These are phyloP conservation scores for Onygenales sp. DNA, from an alignment of 2,329 filamentous ascomycete genomes.

Conservation along the genomic window DNA sequence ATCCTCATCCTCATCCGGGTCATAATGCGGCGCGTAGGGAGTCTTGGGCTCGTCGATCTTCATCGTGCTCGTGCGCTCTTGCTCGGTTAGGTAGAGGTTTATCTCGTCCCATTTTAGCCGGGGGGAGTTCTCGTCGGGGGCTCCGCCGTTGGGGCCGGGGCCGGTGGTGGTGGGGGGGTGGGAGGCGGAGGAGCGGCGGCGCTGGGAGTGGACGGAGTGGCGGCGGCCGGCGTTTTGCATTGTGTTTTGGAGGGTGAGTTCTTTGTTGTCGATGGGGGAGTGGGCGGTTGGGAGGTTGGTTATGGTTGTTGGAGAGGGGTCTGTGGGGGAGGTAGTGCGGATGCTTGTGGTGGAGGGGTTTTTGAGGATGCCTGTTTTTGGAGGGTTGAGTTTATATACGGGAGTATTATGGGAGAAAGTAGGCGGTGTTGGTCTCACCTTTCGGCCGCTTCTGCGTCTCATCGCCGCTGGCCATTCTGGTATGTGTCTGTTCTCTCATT, in stretches of 20 bases:
- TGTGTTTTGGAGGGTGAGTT: conserved; percentile 88
- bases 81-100: conserved; percentile 93
- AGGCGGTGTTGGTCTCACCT: conserved; percentile 20
- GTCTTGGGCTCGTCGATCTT: conserved; percentile 99
- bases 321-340: conserved; percentile 21
- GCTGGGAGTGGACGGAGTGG: conserved; percentile 48
- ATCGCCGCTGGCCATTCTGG: conserved; percentile 19
- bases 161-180: conserved; percentile 16
- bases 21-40: conserved; percentile 85
- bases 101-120: conserved; percentile 97
- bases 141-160: conserved; percentile 15
- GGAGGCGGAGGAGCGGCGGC: conserved; percentile 55
- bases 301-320: conserved; percentile 28
- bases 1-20: conserved; percentile 77
- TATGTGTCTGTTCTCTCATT: conserved; percentile 17
- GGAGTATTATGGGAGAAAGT: background rate
- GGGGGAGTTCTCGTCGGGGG: conserved; percentile 52
- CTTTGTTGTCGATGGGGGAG: conserved; percentile 55
- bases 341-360: conserved; percentile 47
- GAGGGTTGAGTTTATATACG: background rate
- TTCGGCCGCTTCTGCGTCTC: conserved; percentile 30
- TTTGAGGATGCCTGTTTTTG: conserved; percentile 72
- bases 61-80: conserved; percentile 92
- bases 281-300: too few species aligned
- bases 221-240: conserved; percentile 87